These are phyloP conservation scores for Arthrocladium fulminans DNA, from an alignment of 2,329 filamentous ascomycete genomes.

Conservation along the genomic window DNA sequence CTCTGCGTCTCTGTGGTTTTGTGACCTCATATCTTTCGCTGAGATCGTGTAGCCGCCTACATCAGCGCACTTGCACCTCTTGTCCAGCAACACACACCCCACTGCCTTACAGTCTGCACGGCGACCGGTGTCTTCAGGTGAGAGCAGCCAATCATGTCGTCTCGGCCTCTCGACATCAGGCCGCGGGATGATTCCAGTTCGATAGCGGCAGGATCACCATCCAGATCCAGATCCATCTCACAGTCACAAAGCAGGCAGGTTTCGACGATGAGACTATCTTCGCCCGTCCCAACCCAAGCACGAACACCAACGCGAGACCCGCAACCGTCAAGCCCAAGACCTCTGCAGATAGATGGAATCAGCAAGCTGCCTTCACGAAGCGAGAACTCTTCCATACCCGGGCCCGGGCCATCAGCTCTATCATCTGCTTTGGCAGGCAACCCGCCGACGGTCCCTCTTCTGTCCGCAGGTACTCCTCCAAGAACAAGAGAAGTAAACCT, in stretches of 20 bases:
- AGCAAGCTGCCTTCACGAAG: slow-evolving; percentile 12
- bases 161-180: slow-evolving; percentile 19
- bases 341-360: slow-evolving; percentile 14
- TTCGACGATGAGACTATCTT: slow-evolving; percentile 47
- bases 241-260: slow-evolving; percentile 40
- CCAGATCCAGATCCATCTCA: slow-evolving; percentile 31
- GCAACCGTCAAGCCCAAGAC: slow-evolving; percentile 7
- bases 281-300: slow-evolving; percentile 48
- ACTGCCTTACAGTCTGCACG: neutral
- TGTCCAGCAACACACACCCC: too few relatives aligned
- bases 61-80: too few relatives aligned
- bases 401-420: slow-evolving; percentile 77
- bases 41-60: too few relatives aligned
- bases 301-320: slow-evolving; percentile 41
- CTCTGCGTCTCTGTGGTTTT: too few relatives aligned
- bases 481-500: slow-evolving; percentile 38
- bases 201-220: slow-evolving; percentile 9
- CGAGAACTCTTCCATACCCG: slow-evolving; percentile 52
- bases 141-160: slow-evolving; percentile 11
- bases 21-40: too few relatives aligned
- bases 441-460: slow-evolving; percentile 38
- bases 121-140: slow-evolving; percentile 5
- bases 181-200: slow-evolving; percentile 7
- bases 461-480: slow-evolving; percentile 9
- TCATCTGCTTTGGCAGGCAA: slow-evolving; percentile 77